These are phyloP conservation scores for Teratosphaeria gauchensis DNA, from an alignment of 2,329 filamentous ascomycete genomes.

Conservation along the genomic window DNA sequence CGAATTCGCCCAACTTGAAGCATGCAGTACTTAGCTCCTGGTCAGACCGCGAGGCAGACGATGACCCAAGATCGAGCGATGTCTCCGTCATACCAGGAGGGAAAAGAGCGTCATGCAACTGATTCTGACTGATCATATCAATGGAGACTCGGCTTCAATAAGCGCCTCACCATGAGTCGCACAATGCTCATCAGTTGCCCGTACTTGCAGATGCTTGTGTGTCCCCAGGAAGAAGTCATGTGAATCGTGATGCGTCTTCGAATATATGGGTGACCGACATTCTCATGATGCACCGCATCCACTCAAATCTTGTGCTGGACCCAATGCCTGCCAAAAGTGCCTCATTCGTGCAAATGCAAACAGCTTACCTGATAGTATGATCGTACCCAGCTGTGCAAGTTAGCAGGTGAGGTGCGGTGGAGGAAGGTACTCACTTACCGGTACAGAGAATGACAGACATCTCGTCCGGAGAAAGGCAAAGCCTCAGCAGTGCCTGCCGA, in stretches of 20 bases:
- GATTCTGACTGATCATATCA: neutral
- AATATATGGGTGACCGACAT: neutral
- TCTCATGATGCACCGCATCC: neutral
- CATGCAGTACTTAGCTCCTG: too few species aligned
- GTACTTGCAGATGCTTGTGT: neutral
- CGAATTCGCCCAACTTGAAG: too few species aligned
- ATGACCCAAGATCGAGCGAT: neutral
- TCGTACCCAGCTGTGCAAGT: conserved; percentile 53
- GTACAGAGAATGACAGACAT: conserved; percentile 63
- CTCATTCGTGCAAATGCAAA: neutral
- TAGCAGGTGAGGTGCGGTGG: conserved; percentile 6
- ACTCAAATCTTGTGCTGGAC: neutral
- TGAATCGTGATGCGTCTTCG: neutral
- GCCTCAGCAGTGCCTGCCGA: neutral
- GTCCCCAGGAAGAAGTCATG: neutral
- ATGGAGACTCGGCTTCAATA: neutral
- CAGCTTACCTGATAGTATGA: conserved; percentile 61
- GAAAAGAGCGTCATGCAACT: neutral
- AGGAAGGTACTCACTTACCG: conserved; percentile 34
- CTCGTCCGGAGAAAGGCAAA: neutral
- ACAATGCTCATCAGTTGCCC: neutral
- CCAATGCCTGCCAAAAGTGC: neutral
- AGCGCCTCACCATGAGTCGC: neutral
- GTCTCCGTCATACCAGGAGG: too few species aligned
- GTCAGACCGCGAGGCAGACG: too few species aligned